Evolutionary conservation across 768 basidiomycete species (phyloP).

Genomic region (Xerocomus spinulosus): DNA sequence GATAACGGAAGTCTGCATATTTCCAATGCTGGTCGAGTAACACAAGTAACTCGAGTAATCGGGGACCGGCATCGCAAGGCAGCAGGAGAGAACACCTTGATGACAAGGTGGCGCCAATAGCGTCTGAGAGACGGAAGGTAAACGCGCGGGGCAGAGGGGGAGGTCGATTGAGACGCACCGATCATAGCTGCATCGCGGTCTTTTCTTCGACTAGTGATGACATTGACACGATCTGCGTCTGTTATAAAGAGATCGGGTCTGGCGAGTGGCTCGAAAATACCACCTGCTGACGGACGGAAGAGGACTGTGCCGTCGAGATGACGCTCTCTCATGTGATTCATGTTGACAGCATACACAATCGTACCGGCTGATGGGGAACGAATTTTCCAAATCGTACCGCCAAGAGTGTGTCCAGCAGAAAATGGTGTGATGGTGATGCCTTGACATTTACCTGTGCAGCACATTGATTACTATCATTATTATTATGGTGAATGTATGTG

Average conservation of each 20-base stretch:
- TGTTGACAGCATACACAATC: slow-evolving; percentile 87
- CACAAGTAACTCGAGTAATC: slow-evolving; percentile 93
- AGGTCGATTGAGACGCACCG: slow-evolving; percentile 49
- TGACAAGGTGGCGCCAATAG: slow-evolving; percentile 81
- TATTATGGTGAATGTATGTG: slow-evolving; percentile 1
- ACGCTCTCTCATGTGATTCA: slow-evolving; percentile 95
- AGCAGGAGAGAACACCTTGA: slow-evolving; percentile 80
- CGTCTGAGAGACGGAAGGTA: slow-evolving; percentile 46
- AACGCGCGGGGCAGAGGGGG: background rate
- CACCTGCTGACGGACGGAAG: slow-evolving; percentile 66
- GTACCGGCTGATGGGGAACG: slow-evolving; percentile 97
- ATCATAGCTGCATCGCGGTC: slow-evolving; percentile 88
- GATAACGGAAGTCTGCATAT: slow-evolving; percentile 76
- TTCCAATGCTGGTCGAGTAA: slow-evolving; percentile 97
- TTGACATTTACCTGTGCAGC: slow-evolving; percentile 72
- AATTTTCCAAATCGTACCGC: slow-evolving; percentile 97
- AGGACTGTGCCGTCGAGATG: slow-evolving; percentile 94
- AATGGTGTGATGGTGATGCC: slow-evolving; percentile 93
- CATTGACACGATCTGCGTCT: slow-evolving; percentile 78
- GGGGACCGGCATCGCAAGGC: slow-evolving; percentile 90
- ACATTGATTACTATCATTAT: slow-evolving; percentile 1
- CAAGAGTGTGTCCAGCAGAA: slow-evolving; percentile 90
- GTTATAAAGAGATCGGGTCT: slow-evolving; percentile 92
- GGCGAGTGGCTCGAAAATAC: slow-evolving; percentile 80
- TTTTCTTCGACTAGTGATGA: slow-evolving; percentile 81